These are phyloP conservation scores for Phytophthora pini DNA, from an alignment of 352 stramenopile species.

Conservation along the genomic window DNA sequence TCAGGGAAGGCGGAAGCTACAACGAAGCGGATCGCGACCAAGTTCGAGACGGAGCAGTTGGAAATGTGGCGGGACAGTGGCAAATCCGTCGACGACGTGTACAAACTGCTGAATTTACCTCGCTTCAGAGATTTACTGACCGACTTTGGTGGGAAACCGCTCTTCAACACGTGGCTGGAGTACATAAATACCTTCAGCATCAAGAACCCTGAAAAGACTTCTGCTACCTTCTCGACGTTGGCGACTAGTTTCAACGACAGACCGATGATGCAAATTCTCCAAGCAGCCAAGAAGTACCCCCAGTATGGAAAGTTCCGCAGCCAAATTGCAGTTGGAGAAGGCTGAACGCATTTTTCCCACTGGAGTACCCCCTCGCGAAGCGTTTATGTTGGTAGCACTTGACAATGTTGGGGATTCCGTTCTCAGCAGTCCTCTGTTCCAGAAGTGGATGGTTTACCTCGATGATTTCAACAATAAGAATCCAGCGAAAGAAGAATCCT, in stretches of 20 bases:
- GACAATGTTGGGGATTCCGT: background rate
- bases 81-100: background rate
- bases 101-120: background rate
- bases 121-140: background rate
- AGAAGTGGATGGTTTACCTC: background rate
- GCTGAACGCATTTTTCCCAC: background rate
- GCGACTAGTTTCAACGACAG: background rate
- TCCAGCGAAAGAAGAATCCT: too few relatives aligned
- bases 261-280: background rate
- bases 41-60: background rate
- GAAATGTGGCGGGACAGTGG: background rate
- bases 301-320: background rate
- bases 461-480: too few relatives aligned
- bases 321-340: background rate
- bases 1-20: background rate
- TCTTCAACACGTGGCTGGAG: background rate
- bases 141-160: background rate
- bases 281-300: background rate
- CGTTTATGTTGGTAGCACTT: background rate
- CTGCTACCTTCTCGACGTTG: background rate
- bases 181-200: background rate
- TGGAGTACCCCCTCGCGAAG: background rate
- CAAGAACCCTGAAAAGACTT: background rate
- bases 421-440: background rate
- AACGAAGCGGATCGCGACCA: constrained; percentile 2